Base-by-base conservation (phyloP, 352 stramenopile species). In the Pythium monospermum region DNA sequence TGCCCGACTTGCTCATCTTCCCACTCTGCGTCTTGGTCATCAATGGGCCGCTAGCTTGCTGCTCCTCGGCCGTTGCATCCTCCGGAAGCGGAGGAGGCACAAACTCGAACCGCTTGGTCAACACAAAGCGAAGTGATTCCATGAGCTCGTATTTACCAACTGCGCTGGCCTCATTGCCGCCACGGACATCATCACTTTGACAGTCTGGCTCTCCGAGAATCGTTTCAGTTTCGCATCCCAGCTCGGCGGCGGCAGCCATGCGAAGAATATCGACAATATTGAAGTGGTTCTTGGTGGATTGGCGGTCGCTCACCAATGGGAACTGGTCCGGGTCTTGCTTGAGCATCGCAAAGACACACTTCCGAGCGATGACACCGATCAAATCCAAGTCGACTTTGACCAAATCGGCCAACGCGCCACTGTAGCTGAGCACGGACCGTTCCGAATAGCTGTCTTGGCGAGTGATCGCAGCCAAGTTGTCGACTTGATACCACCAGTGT, bases 401-500 rank as follows among this genome's bases (percentile, higher is more conserved):
- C 21, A 91, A 36, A 18, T 46, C 59, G 16, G 44, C 46, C 5
- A 61, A 63, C 18, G 63, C 74, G 6, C 45, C 47, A 42, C 73
- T 67, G 51, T 78, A 82, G 18, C 68, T 61, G 15, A 63, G 66
- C 16, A 85, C 59, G 0, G 71, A 73, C 26, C 70, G 61, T 6
- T 83, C 62, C 4, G 64, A 66, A 6, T 30, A 26, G 68, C 56
- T 43, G 51, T 63, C 7, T 49, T 28, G 4, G 41, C 40, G 23
- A 35, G 54, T 23, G 39, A 40, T 19, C 12, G 46, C 53, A 25
- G 60, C 64, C 18, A 88, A 40, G 26, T 52, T 72, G 16, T 88
- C 72, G 12, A 88, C 76, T 49, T 73, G 69, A 28, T 79, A 86
- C 80, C 80, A 91, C 75, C 76, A 91, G 30, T 79, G 68, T 41